Evolutionary conservation across 148 eudicot species (phyloP), one percentile per base, ranked within the genome.

Genomic region (Vaccinium myrtillus): DNA sequence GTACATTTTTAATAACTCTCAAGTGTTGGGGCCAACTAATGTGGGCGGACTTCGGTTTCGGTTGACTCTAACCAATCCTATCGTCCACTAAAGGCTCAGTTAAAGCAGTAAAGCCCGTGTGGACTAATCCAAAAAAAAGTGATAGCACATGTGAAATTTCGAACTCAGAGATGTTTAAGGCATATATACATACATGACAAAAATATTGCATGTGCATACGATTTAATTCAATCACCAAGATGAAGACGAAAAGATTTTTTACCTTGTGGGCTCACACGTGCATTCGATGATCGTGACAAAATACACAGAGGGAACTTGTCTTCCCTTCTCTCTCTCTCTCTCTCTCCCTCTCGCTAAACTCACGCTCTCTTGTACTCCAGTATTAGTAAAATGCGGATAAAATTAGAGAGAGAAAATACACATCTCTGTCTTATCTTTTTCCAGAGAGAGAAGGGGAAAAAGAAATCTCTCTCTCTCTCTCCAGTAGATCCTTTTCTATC

Each of bases 231-330:
- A 4, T 85, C 48, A 48, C 32, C 23, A 46, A 69, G 80, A 77
- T n/a, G 84, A 85, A 87, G 46, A 78, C 83, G 85, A 56, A 73
- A 88, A 61, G 59, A 83, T 83, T 23, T 80, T n/a, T 80, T 75
- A 81, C 88, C 86, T 86, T 49, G 55, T 15, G 46, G 75, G 83
- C 81, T 86, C 79, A 77, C 90, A 84, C 88, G 90, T 84, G 88
- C 88, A 84, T 81, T 83, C 87, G 82, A 7, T 84, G 86, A 86
- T 86, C 50, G 84, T 76, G 82, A 87, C 78, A 55, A 77, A 81
- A 67, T 54, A 79, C 84, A 53, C 46, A 27, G 70, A 63, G 21
- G 46, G 15, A 55, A 30, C 63, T 21, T n/a, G 6, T 63, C 10
- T 2, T n/a, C 51, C 13, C 70, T 74, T 32, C 15, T 12, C 75